These are phyloP conservation scores for Pilaira anomala DNA, from an alignment of 192 early-diverging fungal genomes.

Conservation along the genomic window DNA sequence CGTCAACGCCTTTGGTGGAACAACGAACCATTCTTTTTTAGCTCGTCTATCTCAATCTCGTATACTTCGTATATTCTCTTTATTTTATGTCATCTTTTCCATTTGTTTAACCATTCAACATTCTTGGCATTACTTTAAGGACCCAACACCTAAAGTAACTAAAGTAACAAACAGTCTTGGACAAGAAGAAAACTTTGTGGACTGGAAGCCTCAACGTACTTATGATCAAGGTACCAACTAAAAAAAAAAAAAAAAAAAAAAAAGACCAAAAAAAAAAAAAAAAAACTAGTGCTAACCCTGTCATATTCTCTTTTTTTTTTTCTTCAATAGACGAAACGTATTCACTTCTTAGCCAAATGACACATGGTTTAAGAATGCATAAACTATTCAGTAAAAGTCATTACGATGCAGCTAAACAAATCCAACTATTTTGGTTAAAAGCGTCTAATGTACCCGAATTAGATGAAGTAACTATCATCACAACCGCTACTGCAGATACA, in stretches of 20 bases:
- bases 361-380: constrained; percentile 30
- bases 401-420: constrained; percentile 18
- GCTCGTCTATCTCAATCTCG: constrained; percentile 10
- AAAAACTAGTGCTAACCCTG: no score
- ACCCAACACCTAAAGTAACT: not conserved
- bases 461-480: constrained; percentile 48
- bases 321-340: constrained; percentile 16
- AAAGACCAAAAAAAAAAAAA: no score
- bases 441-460: constrained; percentile 30
- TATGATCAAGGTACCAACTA: constrained; percentile 27
- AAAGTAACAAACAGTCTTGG: not conserved
- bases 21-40: not conserved
- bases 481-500: constrained; percentile 43
- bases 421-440: constrained; percentile 36
- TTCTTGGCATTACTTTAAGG: constrained; percentile 19
- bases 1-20: constrained; percentile 28
- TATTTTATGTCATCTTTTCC: constrained; percentile 32
- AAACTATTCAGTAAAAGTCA: constrained; percentile 35
- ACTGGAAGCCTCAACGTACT: constrained; percentile 33
- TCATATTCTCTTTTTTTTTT: not conserved
- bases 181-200: not conserved
- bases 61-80: constrained; percentile 12
- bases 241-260: not conserved
- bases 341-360: constrained; percentile 32
- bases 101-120: constrained; percentile 29